Evolutionary conservation across 2,329 filamentous ascomycete species (phyloP).

Genomic region (Alternaria sp.): DNA sequence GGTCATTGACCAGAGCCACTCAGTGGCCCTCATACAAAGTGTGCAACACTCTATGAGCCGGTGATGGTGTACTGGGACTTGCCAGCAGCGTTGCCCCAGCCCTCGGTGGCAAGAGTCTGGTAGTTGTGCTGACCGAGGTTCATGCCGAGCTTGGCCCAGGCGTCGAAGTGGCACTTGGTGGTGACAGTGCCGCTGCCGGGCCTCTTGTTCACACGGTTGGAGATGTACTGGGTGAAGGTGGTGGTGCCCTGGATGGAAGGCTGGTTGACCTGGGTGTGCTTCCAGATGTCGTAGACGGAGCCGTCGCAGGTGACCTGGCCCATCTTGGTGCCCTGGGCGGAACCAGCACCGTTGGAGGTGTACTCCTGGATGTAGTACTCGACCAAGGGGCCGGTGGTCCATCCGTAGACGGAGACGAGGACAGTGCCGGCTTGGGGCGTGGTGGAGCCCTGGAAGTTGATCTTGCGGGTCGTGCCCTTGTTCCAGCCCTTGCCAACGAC

Average conservation of each 20-base stretch:
- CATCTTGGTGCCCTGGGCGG: constrained; percentile 36
- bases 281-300: constrained; percentile 41
- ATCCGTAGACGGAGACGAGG: constrained; percentile 59
- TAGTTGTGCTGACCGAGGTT: constrained; percentile 38
- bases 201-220: constrained; percentile 34
- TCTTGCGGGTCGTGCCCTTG: constrained; percentile 35
- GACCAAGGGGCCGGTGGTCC: constrained; percentile 57
- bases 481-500: constrained; percentile 44
- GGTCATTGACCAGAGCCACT: not conserved
- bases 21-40: not conserved
- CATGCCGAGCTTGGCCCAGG: constrained; percentile 34
- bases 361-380: constrained; percentile 61
- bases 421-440: constrained; percentile 31
- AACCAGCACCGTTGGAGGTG: constrained; percentile 51
- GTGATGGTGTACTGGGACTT: constrained; percentile 38
- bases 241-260: constrained; percentile 57
- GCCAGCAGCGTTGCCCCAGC: constrained; percentile 37
- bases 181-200: constrained; percentile 39
- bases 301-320: constrained; percentile 39
- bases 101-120: constrained; percentile 38
- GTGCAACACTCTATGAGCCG: constrained; percentile 12
- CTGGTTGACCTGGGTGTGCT: constrained; percentile 47
- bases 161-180: constrained; percentile 41
- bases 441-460: constrained; percentile 39
- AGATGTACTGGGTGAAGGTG: constrained; percentile 61